These are phyloP conservation scores for Xylariaceae sp. DNA, from an alignment of 2,329 filamentous ascomycete species.

Conservation along the genomic window DNA sequence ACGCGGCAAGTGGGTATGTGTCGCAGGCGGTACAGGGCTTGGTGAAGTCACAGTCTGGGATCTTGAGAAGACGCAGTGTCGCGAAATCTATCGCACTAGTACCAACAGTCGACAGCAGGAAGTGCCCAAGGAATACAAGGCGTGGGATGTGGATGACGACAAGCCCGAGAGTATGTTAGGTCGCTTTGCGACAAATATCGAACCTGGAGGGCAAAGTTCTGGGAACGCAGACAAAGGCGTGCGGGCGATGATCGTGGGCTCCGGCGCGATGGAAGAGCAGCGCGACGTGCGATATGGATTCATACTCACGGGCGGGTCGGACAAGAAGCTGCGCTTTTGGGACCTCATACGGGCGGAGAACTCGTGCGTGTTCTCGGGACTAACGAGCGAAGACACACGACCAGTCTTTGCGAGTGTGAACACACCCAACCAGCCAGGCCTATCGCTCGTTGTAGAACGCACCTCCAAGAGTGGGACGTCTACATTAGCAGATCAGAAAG, in stretches of 20 bases:
- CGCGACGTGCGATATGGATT: conserved; percentile 75
- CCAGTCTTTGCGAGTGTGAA: conserved; percentile 66
- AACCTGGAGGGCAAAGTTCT: conserved; percentile 46
- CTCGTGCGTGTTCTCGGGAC: conserved; percentile 76
- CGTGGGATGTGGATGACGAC: conserved; percentile 89
- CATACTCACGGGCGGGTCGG: conserved; percentile 80
- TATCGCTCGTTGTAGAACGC: conserved; percentile 65
- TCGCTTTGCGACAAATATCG: conserved; percentile 74
- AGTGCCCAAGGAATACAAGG: conserved; percentile 64
- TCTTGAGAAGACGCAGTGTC: conserved; percentile 81
- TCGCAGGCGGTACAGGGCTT: conserved; percentile 80
- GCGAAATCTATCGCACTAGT: conserved; percentile 74
- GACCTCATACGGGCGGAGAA: conserved; percentile 75
- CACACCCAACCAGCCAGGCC: conserved; percentile 38
- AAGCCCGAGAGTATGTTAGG: conserved; percentile 80
- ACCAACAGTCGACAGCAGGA: conserved; percentile 34
- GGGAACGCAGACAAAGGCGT: conserved; percentile 50
- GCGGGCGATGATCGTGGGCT: conserved; percentile 68
- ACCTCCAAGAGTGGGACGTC: conserved; percentile 36
- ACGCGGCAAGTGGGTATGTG: conserved; percentile 78
- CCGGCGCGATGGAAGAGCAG: conserved; percentile 65
- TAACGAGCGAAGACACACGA: conserved; percentile 61
- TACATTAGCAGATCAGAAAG: conserved; percentile 18
- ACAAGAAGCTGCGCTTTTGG: conserved; percentile 93
- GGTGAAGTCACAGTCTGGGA: conserved; percentile 96